Evolutionary conservation across 2,329 filamentous ascomycete species (phyloP).

Genomic region (Beauveria sp.): DNA sequence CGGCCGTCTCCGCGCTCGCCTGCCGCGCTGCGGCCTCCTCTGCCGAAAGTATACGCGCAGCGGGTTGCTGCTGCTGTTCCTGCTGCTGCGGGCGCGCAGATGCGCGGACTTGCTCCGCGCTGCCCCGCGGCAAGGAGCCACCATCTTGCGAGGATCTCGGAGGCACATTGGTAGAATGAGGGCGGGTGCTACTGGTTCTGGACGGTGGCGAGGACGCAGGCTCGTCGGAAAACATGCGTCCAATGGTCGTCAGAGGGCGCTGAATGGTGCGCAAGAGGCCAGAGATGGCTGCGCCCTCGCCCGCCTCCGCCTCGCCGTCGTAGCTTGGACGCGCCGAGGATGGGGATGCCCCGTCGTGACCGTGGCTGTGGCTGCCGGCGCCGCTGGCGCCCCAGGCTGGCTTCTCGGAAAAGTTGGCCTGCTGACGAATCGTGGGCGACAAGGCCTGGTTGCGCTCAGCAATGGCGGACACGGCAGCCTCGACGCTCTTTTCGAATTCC

Average conservation of each 20-base stretch:
- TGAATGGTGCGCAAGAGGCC: conserved; percentile 87
- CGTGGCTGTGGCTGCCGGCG: conserved; percentile 25
- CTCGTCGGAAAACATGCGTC: conserved; percentile 82
- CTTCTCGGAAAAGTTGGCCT: conserved; percentile 39
- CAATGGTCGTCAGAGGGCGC: conserved; percentile 81
- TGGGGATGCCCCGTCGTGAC: conserved; percentile 15
- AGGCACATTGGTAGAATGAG: neutral
- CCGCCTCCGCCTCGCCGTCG: conserved; percentile 33
- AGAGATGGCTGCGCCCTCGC: conserved; percentile 73
- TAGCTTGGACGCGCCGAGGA: neutral
- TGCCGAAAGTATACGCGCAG: conserved; percentile 49
- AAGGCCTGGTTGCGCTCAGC: conserved; percentile 71
- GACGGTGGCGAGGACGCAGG: conserved; percentile 24
- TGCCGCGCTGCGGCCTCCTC: conserved; percentile 87
- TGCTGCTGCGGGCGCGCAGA: conserved; percentile 18
- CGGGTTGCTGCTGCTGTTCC: conserved; percentile 6
- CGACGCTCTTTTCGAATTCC: conserved; percentile 94
- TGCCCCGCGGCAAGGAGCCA: conserved; percentile 17
- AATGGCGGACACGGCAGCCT: conserved; percentile 89
- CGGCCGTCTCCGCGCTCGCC: conserved; percentile 80
- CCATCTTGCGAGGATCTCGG: neutral
- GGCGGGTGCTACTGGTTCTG: conserved; percentile 20
- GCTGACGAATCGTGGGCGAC: conserved; percentile 36
- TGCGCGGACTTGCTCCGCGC: conserved; percentile 22
- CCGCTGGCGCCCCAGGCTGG: conserved; percentile 26